These are phyloP conservation scores for Lipomyces starkeyi DNA, from an alignment of 805 yeast genomes.

Conservation along the genomic window DNA sequence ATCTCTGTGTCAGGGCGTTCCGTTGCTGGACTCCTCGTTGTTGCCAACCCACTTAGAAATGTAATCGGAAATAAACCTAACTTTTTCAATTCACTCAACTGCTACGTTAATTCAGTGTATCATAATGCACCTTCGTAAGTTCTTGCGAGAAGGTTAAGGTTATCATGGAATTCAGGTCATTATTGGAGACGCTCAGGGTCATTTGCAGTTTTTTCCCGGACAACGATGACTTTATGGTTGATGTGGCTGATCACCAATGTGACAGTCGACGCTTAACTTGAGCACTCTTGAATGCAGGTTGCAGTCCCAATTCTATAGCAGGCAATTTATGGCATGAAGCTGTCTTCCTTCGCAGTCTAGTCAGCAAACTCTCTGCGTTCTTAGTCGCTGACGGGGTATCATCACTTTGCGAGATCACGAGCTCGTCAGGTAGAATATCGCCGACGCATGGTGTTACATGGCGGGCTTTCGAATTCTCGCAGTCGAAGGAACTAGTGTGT, in stretches of 20 bases:
- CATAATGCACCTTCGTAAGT: too few species aligned
- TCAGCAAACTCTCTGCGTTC: background rate
- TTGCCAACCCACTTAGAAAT: too few species aligned
- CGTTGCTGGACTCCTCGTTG: too few species aligned
- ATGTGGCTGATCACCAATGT: background rate
- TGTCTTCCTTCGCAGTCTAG: background rate
- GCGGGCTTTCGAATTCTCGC: slow-evolving; percentile 5
- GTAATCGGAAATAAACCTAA: too few species aligned
- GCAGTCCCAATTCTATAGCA: slow-evolving; percentile 1
- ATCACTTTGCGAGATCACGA: background rate
- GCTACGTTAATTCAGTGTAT: too few species aligned
- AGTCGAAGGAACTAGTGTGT: background rate
- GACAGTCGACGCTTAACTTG: background rate
- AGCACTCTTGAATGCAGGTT: background rate
- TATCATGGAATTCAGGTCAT: background rate
- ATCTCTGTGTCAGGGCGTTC: too few species aligned
- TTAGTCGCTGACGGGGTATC: background rate
- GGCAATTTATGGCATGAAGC: background rate
- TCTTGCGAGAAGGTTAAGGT: too few species aligned
- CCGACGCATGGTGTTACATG: background rate
- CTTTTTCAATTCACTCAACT: too few species aligned
- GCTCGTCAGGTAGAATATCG: background rate
- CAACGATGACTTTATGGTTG: background rate
- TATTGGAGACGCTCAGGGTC: background rate
- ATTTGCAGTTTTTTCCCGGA: background rate